Conservation (phyloP, 441 rosid genomes). For the Flueggea neowawraea region DNA sequence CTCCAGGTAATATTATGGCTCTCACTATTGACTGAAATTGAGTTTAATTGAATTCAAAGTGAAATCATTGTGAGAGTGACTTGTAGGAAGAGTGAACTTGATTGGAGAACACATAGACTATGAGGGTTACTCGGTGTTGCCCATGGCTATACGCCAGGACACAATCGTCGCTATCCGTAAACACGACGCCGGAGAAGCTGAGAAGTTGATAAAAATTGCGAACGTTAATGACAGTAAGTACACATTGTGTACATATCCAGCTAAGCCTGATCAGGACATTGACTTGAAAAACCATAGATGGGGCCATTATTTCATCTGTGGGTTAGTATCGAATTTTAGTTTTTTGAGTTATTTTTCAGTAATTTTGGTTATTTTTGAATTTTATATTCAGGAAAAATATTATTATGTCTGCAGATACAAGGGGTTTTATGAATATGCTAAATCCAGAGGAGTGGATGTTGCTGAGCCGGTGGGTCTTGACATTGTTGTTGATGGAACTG, state of each 20-base stretch:
- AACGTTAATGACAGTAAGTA: constrained; percentile 71
- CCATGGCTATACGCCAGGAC: constrained; percentile 97
- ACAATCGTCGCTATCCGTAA: constrained; percentile 80
- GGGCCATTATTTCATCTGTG: constrained; percentile 97
- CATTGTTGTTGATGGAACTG: constrained; percentile 84
- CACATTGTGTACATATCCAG: constrained; percentile 65
- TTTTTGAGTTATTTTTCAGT: not conserved
- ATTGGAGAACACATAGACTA: constrained; percentile 98
- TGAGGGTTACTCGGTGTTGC: constrained; percentile 97
- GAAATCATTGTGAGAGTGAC: not conserved
- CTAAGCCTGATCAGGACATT: constrained; percentile 85
- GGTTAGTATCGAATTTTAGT: constrained; percentile 39
- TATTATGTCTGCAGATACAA: constrained; percentile 51
- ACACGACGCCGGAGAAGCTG: constrained; percentile 34
- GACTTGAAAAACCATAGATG: constrained; percentile 90
- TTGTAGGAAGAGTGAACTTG: constrained; percentile 43
- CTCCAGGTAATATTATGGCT: constrained; percentile 56
- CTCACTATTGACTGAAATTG: not conserved
- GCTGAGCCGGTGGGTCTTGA: constrained; percentile 81
- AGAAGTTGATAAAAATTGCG: constrained; percentile 58
- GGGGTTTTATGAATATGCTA: constrained; percentile 74
- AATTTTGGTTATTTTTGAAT: not conserved
- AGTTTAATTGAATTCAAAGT: not conserved
- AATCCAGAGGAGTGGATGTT: constrained; percentile 66
- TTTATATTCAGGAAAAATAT: not conserved